Base-by-base conservation (phyloP, 78 protist species). In the Dictyostelium firmibasis region DNA sequence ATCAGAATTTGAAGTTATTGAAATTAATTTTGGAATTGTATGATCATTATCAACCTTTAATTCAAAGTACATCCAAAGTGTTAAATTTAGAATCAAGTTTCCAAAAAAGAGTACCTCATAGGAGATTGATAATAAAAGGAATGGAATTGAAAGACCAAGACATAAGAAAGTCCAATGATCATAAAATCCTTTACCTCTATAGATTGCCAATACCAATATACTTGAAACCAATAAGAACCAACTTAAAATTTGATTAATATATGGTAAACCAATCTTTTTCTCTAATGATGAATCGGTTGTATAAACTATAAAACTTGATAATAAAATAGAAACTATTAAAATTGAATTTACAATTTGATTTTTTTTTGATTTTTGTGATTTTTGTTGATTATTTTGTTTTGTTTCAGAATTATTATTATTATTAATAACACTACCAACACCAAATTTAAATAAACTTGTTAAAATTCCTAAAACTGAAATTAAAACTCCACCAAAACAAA, bases 1-100 rank as follows among this genome's bases (percentile, higher is more conserved):
- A 9, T 53, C 62, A 18, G 29, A 43, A 9, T 76, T 25, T 11
- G 31, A 29, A 31, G 57, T 77, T 2, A 41, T 38, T 72, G 82
- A 57, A 27, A 36, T 33, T 35, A 53, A 33, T 62, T 47, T 82
- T 76, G 77, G 38, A 64, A 60, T 31, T 33, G 36, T 6, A 14
- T 33, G 36, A 3, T 83, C 64, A 33, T 16, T 84, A 5, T 84
- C 53, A 13, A 53, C 14, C 36, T 7, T 57, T 27, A 76, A 64
- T 35, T 95, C 94, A 13, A 91, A 84, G 10, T 75, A 33, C 70
- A 87, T 81, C 97, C 97, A 95, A 11, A 91, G 36, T 8, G 91
- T 81, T 43, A 95, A 25, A 27, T 41, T 83, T 25, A 85, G 23
- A 16, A 70, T 36, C 7, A 95, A 77, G 4, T 35, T 35, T 1